Percentiles rank a stretch among this genome's conserved stretches.
Conservation (phyloP, 768 basidiomycete genomes). For the Tremella fuciformis region DNA sequence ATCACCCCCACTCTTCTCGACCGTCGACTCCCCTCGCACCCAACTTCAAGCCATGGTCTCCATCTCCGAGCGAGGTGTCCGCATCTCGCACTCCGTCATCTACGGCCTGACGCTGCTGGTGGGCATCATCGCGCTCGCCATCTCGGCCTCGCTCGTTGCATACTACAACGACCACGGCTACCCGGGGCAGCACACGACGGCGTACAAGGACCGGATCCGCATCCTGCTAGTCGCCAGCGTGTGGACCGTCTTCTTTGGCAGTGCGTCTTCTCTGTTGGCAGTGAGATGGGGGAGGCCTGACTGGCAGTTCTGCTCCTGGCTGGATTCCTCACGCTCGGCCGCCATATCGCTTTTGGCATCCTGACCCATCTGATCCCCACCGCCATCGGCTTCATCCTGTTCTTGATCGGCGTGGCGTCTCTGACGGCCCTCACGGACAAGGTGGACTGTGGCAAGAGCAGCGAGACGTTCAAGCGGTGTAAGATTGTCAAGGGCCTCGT, state of each 20-base stretch:
- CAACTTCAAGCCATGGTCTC: constrained; percentile 32
- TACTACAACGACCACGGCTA: constrained; percentile 37
- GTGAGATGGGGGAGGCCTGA: background rate
- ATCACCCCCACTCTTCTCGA: background rate
- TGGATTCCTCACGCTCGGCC: constrained; percentile 44
- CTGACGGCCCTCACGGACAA: constrained; percentile 48
- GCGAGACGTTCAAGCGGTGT: constrained; percentile 40
- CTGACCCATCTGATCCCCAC: constrained; percentile 45
- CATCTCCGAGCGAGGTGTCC: constrained; percentile 37
- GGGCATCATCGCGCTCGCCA: constrained; percentile 46
- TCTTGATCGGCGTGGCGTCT: constrained; percentile 49
- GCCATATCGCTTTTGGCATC: constrained; percentile 47
- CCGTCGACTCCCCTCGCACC: background rate
- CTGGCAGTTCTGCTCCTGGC: constrained; percentile 43
- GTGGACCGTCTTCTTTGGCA: constrained; percentile 38
- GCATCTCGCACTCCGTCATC: constrained; percentile 39
- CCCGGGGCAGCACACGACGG: constrained; percentile 28
- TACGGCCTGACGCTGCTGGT: constrained; percentile 42
- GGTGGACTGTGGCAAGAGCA: constrained; percentile 42
- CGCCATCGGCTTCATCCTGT: constrained; percentile 52
- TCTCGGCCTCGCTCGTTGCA: constrained; percentile 39
- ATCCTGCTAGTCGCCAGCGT: constrained; percentile 46
- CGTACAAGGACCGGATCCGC: constrained; percentile 51
- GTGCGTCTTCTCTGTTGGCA: constrained; percentile 29
- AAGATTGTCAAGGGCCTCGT: constrained; percentile 51